phyloP scores from a whole-genome alignment of 768 basidiomycete species.

The Termitomyces sp. region DNA sequence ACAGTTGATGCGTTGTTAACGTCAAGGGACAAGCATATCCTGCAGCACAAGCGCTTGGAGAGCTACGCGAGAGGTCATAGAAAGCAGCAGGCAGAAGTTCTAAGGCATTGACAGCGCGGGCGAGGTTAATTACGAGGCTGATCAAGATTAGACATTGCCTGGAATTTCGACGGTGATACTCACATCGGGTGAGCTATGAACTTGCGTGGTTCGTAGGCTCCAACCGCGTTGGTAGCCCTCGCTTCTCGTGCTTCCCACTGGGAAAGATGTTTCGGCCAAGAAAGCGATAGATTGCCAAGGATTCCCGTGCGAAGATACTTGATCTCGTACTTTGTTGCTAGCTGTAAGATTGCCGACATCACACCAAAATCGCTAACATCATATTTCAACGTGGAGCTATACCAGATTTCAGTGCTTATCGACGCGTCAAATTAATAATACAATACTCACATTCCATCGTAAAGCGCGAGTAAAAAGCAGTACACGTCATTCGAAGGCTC shows the following conservation, averaged over 20 bases:
- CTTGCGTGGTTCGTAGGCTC: constrained; percentile 55
- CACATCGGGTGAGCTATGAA: constrained; percentile 69
- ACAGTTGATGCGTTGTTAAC: constrained; percentile 38
- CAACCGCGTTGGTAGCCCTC: constrained; percentile 46
- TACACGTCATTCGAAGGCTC: constrained; percentile 58
- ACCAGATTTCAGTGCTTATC: constrained; percentile 16
- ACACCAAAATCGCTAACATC: constrained; percentile 50
- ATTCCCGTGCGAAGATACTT: constrained; percentile 56
- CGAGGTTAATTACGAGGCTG: constrained; percentile 68
- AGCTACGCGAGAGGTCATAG: constrained; percentile 74
- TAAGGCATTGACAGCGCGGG: constrained; percentile 50
- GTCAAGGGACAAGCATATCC: constrained; percentile 44
- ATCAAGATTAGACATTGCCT: constrained; percentile 12
- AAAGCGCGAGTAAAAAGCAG: constrained; percentile 61
- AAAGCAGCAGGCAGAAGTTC: constrained; percentile 73
- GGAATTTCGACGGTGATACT: constrained; percentile 22
- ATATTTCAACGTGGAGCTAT: constrained; percentile 46
- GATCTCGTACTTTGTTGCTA: constrained; percentile 65
- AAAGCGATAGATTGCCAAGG: constrained; percentile 46
- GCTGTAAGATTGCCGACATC: constrained; percentile 55
- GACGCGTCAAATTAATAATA: background rate
- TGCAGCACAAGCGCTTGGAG: constrained; percentile 58
- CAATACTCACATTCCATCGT: constrained; percentile 66
- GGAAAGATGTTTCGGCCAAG: constrained; percentile 62
- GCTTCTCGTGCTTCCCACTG: constrained; percentile 71